These are phyloP conservation scores for Pleomassaria siparia DNA, from an alignment of 2,329 filamentous ascomycete genomes.

Conservation along the genomic window DNA sequence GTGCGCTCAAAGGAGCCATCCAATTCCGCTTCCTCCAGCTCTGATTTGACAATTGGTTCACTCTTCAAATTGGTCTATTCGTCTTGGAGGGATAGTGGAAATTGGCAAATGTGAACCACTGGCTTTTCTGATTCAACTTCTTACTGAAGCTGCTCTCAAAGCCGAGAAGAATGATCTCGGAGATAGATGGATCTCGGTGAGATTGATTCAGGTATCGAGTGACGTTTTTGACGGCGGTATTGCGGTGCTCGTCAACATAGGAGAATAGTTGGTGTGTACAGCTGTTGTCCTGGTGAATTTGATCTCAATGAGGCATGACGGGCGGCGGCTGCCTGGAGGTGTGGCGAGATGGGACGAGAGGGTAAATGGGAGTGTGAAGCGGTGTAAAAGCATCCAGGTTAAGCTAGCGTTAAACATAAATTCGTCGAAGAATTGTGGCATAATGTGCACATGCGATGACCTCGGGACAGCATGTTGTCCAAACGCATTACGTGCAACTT, in stretches of 20 bases:
- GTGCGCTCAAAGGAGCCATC: constrained; percentile 19
- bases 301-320: no score
- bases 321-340: no score
- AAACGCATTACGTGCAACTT: no score
- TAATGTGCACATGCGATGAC: no score
- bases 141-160: constrained; percentile 13
- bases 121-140: constrained; percentile 18
- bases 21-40: constrained; percentile 10
- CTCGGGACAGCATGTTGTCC: no score
- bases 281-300: no score
- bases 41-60: constrained; percentile 11
- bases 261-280: no score
- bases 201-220: constrained; percentile 17
- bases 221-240: constrained; percentile 9
- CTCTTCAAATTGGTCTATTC: constrained; percentile 17
- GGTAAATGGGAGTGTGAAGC: no score
- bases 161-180: constrained; percentile 6
- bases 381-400: no score
- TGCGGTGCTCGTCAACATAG: constrained; percentile 14
- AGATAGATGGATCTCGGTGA: constrained; percentile 14
- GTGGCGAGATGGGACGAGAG: no score
- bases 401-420: no score
- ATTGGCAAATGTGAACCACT: constrained; percentile 17
- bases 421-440: no score
- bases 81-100: constrained; percentile 17